Base-by-base conservation (phyloP, 2,329 filamentous ascomycete genomes). In the Ceratocystis eucalypticola region DNA sequence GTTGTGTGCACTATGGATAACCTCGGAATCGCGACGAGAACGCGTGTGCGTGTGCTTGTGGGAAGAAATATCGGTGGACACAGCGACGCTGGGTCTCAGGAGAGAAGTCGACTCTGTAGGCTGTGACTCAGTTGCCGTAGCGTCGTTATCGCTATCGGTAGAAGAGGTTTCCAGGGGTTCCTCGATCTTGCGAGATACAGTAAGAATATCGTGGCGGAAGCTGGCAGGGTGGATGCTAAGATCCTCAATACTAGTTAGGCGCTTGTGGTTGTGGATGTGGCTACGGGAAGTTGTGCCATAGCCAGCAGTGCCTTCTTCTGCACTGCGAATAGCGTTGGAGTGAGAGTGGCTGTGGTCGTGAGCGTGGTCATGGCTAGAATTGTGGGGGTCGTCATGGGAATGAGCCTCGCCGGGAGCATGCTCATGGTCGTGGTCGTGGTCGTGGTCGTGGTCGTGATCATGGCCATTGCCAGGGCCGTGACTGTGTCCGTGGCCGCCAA, bases 141-240 rank as follows among this genome's bases (percentile, higher is more conserved):
- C 45, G 61, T 79, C 77, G 2, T 79, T 79, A 62, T 77, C 73
- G n/a, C 75, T 71, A 5, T 78, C 76, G 7, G 77, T 76, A 17
- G 77, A 76, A 3, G 62, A 64, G 22, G 48, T 28, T 28, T 30
- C 62, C 50, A 48, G 33, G 28, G 62, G 50, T n/a, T 81, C 80
- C 17, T 82, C 82, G 10, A 75, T 76, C 50, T 67, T 67, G 20
- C 69, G 68, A 17, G 69, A 68, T n/a, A 89, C 90, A 46, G 87
- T 87, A 70, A 97, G 95, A 71, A 99, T 96, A 66, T 93, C 91
- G 74, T 96, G 89, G 70, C 94, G 82, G 79, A 97, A 91, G 69
- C 88, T 93, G 28, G 91, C 88, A 2, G 94, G 94, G 73, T 96
- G 89, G 64, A 96, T 89, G 73, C 87, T 89, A 70, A 95, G 88